Evolutionary conservation across 192 early-diverging fungal species (phyloP).

Genomic region (Cetraspora pellucida): DNA sequence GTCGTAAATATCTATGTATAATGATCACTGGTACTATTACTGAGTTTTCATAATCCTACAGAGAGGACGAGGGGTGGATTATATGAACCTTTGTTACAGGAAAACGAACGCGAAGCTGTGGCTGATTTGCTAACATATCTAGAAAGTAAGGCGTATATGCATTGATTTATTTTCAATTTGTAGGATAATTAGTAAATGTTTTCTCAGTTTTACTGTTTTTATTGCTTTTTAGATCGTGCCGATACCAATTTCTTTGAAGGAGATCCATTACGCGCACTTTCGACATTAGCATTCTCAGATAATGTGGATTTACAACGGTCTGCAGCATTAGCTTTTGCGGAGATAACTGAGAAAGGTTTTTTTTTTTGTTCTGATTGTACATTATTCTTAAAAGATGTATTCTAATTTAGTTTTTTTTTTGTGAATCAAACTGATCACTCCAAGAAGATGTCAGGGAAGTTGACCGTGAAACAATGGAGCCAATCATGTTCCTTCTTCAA

Average conservation of each 20-base stretch:
- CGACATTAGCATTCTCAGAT: constrained; percentile 83
- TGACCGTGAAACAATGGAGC: constrained; percentile 74
- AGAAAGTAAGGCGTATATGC: constrained; percentile 55
- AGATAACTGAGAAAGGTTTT: constrained; percentile 83
- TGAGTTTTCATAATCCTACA: not conserved
- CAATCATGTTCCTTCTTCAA: constrained; percentile 79
- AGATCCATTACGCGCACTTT: constrained; percentile 75
- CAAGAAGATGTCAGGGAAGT: constrained; percentile 73
- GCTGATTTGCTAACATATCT: constrained; percentile 66
- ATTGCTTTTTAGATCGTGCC: constrained; percentile 59
- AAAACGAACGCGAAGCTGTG: constrained; percentile 71
- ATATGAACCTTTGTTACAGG: constrained; percentile 68
- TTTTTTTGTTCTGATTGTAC: not conserved
- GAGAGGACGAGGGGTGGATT: constrained; percentile 42
- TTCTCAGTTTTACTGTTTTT: not conserved
- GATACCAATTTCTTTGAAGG: constrained; percentile 85
- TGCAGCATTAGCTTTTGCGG: constrained; percentile 85
- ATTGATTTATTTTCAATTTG: not conserved
- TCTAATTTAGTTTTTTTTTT: constrained; percentile 12
- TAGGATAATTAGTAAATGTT: not conserved
- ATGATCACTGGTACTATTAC: not conserved
- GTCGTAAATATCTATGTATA: not conserved
- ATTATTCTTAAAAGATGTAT: constrained; percentile 3
- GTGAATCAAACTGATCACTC: not conserved
- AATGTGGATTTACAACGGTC: constrained; percentile 84